Conservation (phyloP, 2,329 filamentous ascomycete genomes). For the Colletotrichum gigasporum region DNA sequence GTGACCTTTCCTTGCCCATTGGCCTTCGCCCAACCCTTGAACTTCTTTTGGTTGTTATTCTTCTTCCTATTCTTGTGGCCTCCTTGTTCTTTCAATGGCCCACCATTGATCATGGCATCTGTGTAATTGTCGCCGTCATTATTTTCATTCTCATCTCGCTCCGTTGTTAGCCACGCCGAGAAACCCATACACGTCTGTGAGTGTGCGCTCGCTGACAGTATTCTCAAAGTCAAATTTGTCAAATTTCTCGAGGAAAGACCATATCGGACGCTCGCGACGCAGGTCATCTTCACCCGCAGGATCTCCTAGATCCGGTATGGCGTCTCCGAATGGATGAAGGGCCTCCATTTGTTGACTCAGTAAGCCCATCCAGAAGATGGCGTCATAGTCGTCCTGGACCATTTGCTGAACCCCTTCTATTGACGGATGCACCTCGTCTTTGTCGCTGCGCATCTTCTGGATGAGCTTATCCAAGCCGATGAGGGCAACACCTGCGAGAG, state of each 20-base stretch:
- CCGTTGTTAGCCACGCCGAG: slow-evolving; percentile 4
- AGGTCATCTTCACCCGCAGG: background rate
- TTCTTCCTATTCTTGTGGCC: too few species aligned
- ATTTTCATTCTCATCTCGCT: background rate
- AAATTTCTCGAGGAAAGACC: background rate
- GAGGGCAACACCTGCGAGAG: too few species aligned
- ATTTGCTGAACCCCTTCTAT: background rate
- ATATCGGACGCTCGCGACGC: background rate
- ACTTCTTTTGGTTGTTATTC: too few species aligned
- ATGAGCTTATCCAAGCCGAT: background rate
- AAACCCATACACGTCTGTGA: background rate
- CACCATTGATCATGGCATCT: too few species aligned
- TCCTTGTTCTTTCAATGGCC: too few species aligned
- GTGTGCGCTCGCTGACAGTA: background rate
- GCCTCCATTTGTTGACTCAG: slow-evolving; percentile 6
- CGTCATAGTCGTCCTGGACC: background rate
- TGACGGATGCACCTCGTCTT: background rate
- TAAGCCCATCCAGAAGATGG: background rate
- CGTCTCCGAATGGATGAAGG: background rate
- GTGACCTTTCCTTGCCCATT: too few species aligned
- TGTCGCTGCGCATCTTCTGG: background rate
- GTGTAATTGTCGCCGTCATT: too few species aligned
- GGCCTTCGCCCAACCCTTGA: too few species aligned
- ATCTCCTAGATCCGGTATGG: background rate
- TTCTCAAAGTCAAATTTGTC: slow-evolving; percentile 5